Evolutionary conservation across 768 basidiomycete genomes (phyloP).

Genomic region (Amanita pallidorosea): DNA sequence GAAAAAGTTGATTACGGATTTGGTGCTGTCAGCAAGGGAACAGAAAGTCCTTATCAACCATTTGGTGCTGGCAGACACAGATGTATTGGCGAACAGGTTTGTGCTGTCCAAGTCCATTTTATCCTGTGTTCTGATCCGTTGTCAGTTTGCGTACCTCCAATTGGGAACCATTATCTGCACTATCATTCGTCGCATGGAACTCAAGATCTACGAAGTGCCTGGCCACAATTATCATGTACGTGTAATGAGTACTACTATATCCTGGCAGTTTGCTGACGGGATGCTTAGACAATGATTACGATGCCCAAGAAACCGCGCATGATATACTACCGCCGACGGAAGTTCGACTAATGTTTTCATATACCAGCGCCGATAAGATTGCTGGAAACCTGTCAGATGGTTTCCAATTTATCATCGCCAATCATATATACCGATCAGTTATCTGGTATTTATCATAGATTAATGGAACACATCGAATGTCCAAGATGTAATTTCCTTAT

Average conservation of each 20-base stretch:
- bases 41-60: constrained; percentile 92
- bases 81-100: constrained; percentile 84
- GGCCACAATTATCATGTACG: constrained; percentile 85
- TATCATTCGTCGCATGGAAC: constrained; percentile 64
- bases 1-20: constrained; percentile 97
- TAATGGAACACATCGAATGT: not conserved
- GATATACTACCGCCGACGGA: constrained; percentile 58
- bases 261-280: not conserved
- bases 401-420: not conserved
- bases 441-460: not conserved
- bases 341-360: constrained; percentile 27
- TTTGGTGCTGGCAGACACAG: constrained; percentile 96
- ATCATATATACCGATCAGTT: not conserved
- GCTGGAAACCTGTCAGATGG: not conserved
- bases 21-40: constrained; percentile 92
- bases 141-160: constrained; percentile 89
- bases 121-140: not conserved
- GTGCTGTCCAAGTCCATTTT: constrained; percentile 9
- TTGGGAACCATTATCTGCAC: constrained; percentile 75
- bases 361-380: not conserved
- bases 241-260: constrained; percentile 7
- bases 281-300: constrained; percentile 80
- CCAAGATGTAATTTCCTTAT: too few relatives aligned
- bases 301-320: constrained; percentile 66
- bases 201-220: constrained; percentile 68